Evolutionary conservation across 2,329 filamentous ascomycete species (phyloP).

Genomic region (Hypoxylon sp.): DNA sequence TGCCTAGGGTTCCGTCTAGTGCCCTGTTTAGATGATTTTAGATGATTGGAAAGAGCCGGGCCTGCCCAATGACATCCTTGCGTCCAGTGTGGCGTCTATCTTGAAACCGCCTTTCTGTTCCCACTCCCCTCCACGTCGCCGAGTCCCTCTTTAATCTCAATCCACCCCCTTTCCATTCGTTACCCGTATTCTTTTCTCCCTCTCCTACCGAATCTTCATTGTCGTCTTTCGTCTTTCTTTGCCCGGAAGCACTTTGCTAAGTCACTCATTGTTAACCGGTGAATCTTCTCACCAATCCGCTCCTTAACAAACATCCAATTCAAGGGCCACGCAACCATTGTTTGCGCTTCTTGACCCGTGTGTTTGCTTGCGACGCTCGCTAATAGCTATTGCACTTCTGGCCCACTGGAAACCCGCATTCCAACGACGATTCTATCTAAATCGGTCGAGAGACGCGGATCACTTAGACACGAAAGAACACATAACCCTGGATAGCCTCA

Average conservation of each 20-base stretch:
- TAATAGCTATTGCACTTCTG: constrained; percentile 42
- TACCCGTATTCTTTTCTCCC: constrained; percentile 24
- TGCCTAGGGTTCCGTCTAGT: not conserved
- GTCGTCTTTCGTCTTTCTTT: constrained; percentile 45
- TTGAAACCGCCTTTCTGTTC: constrained; percentile 38
- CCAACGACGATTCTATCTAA: constrained; percentile 26
- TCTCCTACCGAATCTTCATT: constrained; percentile 41
- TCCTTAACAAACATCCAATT: constrained; percentile 50
- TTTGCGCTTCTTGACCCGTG: constrained; percentile 30
- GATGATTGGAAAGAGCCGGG: not conserved
- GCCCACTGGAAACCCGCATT: constrained; percentile 27
- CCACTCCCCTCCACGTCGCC: constrained; percentile 42
- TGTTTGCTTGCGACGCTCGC: constrained; percentile 49
- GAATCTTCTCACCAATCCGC: constrained; percentile 52
- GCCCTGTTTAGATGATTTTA: constrained; percentile 9
- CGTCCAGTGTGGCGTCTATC: constrained; percentile 35
- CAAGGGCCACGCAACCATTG: constrained; percentile 37
- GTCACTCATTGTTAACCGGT: constrained; percentile 53
- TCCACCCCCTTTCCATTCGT: constrained; percentile 43
- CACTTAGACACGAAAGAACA: constrained; percentile 19
- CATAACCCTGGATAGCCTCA: constrained; percentile 20
- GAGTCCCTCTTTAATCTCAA: constrained; percentile 49
- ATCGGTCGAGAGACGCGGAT: constrained; percentile 28
- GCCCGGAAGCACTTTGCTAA: constrained; percentile 49
- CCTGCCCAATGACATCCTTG: constrained; percentile 4